Percentiles rank a stretch among this genome's conserved stretches.
Evolutionary conservation across 1,284 basidiomycete species (phyloP).

Genomic region (Trichosporon inkin): DNA sequence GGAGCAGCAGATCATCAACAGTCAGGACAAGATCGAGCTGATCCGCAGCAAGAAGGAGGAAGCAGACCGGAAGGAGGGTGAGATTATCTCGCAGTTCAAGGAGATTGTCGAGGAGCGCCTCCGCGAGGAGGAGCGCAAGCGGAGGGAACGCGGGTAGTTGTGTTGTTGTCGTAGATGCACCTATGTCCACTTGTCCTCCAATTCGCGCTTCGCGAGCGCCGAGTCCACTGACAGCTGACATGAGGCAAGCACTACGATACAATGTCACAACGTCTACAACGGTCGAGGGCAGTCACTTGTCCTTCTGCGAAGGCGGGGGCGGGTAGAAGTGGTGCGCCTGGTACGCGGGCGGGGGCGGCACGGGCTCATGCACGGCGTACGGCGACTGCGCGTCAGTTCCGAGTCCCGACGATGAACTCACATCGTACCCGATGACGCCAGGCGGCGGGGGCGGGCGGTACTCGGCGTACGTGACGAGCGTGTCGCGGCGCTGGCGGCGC

Average conservation of each 20-base stretch:
- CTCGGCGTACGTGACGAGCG: not conserved
- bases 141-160: not conserved
- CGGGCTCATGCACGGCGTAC: not conserved
- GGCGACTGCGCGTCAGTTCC: not conserved
- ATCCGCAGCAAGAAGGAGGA: slow-evolving; percentile 91
- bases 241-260: not conserved
- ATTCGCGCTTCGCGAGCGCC: no score
- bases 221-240: not conserved
- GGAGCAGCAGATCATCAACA: slow-evolving; percentile 97
- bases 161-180: no score
- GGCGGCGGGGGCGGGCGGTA: not conserved
- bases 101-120: slow-evolving; percentile 64
- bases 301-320: not conserved
- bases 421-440: not conserved
- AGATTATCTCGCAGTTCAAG: slow-evolving; percentile 64
- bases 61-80: slow-evolving; percentile 74
- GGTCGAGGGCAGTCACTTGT: not conserved
- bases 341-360: not conserved
- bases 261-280: not conserved
- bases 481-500: not conserved
- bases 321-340: not conserved
- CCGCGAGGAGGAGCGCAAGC: slow-evolving; percentile 13
- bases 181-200: not conserved
- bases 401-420: not conserved
- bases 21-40: slow-evolving; percentile 93